Percentiles rank a stretch among this genome's conserved stretches.
Conservation (phyloP, 2,329 filamentous ascomycete species). For the Fusarium clavum region DNA sequence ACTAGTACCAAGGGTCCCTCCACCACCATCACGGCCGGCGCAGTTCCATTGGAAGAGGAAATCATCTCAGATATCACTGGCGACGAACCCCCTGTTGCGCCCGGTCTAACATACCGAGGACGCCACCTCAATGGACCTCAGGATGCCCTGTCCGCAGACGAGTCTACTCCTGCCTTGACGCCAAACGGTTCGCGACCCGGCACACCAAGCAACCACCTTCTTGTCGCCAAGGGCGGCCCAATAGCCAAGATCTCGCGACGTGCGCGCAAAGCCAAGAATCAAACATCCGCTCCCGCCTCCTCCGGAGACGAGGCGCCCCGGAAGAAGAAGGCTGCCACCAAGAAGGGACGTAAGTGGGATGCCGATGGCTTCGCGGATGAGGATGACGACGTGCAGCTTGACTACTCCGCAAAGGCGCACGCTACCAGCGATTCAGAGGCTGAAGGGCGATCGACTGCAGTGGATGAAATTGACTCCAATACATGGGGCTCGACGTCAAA, state of each 20-base stretch:
- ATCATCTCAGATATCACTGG: constrained; percentile 46
- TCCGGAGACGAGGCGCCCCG: constrained; percentile 83
- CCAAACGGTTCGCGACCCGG: constrained; percentile 83
- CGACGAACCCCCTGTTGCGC: constrained; percentile 47
- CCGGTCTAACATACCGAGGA: constrained; percentile 56
- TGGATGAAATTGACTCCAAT: constrained; percentile 81
- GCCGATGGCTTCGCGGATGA: constrained; percentile 89
- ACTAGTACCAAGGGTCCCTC: constrained; percentile 55
- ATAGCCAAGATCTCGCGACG: constrained; percentile 83
- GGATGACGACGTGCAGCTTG: constrained; percentile 80
- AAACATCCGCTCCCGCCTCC: constrained; percentile 73
- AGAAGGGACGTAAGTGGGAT: constrained; percentile 93
- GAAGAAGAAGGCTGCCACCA: constrained; percentile 80
- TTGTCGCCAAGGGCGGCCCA: constrained; percentile 80
- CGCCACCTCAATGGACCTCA: constrained; percentile 52
- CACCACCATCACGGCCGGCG: constrained; percentile 43
- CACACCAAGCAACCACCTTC: constrained; percentile 74
- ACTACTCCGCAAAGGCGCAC: constrained; percentile 81
- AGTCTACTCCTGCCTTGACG: constrained; percentile 73
- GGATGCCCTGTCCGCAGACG: constrained; percentile 67
- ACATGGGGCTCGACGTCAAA: constrained; percentile 89
- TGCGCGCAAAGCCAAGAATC: constrained; percentile 77
- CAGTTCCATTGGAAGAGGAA: constrained; percentile 51
- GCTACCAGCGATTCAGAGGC: constrained; percentile 65
- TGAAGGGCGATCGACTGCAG: constrained; percentile 66